Base-by-base conservation (phyloP, 768 basidiomycete species). In the Rhizopogon vinicolor region DNA sequence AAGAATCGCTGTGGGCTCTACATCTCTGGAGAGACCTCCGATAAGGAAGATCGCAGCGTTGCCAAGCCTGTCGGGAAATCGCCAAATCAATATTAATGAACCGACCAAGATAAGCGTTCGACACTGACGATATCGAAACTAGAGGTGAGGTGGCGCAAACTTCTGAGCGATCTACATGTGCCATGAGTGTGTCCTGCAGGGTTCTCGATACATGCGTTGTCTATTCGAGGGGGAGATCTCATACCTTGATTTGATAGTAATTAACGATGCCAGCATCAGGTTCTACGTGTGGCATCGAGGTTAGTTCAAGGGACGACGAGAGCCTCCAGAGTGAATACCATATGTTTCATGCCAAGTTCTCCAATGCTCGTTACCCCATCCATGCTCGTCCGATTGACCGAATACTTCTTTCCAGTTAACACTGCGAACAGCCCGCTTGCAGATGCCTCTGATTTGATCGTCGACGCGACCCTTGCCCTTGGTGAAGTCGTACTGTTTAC, bases 211-310 rank as follows among this genome's bases (percentile, higher is more conserved):
- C 19, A 44, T 14, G 12, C 55, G 44, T 43, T 16, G 25, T 7
- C 3, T 12, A 31, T 12, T 8, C 22, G 5, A 2, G 33, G 25
- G 25, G 22, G 8, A 8, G 13, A 58, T 35, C 22, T 12, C 63
- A 41, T 33, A 81, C 85, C 70, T 86, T 89, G 44, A 78, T 80
- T 68, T 94, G 91, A 66, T 97, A 98, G 65, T 94, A 97, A 66
- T 98, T 98, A 52, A 97, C 88, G 51, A 98, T 97, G 7, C 95
- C 96, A 10, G 94, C 95, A 64, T 99, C 96, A 3, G 95, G 93
- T 66, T 90, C 93, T 95, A 60, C 8, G 19, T 49, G 8, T 44
- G 33, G 13, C 48, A 5, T 37, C 12, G 37, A 10, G 58, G 57
- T 16, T 35, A 56, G 31, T 54, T 25, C 9, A 57, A 43, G 29